These are phyloP conservation scores for Penicillium sp. DNA, from an alignment of 2,329 filamentous ascomycete genomes.

Conservation along the genomic window DNA sequence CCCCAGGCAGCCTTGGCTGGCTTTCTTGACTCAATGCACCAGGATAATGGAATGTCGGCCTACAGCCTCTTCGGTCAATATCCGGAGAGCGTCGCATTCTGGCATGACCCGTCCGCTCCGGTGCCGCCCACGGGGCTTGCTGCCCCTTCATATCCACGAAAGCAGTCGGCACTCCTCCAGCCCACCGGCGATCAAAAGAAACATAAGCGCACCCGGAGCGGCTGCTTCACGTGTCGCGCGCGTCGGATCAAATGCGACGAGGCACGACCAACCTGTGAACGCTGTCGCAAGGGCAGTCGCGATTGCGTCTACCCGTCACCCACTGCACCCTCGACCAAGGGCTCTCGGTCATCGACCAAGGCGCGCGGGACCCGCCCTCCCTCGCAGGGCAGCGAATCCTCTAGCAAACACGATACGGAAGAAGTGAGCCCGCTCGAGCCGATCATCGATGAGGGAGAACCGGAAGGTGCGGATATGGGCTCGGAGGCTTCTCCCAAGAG, in stretches of 20 bases:
- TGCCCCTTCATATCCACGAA: constrained; percentile 16
- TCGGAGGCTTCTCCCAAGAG: constrained; percentile 19
- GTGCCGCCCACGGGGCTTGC: constrained; percentile 14
- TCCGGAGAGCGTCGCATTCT: constrained; percentile 40
- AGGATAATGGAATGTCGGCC: constrained; percentile 24
- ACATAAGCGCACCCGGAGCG: constrained; percentile 85
- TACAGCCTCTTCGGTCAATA: constrained; percentile 35
- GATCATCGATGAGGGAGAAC: constrained; percentile 42
- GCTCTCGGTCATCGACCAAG: constrained; percentile 40
- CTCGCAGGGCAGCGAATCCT: constrained; percentile 45
- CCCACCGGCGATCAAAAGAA: constrained; percentile 65
- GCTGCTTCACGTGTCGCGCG: constrained; percentile 86
- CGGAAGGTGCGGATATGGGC: constrained; percentile 20
- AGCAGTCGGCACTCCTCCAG: constrained; percentile 28
- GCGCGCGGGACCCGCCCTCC: constrained; percentile 34
- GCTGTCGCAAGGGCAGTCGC: constrained; percentile 85
- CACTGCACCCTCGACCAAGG: constrained; percentile 32
- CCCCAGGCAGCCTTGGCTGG: constrained; percentile 27
- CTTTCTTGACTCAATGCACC: constrained; percentile 22
- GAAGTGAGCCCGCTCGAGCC: constrained; percentile 35
- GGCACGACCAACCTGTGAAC: constrained; percentile 74
- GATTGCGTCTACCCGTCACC: constrained; percentile 83
- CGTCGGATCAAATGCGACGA: constrained; percentile 95
- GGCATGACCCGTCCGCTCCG: constrained; percentile 34
- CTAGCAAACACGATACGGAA: constrained; percentile 44